Evolutionary conservation across 192 early-diverging fungal species (phyloP).

Genomic region (Haplosporangium gracile): DNA sequence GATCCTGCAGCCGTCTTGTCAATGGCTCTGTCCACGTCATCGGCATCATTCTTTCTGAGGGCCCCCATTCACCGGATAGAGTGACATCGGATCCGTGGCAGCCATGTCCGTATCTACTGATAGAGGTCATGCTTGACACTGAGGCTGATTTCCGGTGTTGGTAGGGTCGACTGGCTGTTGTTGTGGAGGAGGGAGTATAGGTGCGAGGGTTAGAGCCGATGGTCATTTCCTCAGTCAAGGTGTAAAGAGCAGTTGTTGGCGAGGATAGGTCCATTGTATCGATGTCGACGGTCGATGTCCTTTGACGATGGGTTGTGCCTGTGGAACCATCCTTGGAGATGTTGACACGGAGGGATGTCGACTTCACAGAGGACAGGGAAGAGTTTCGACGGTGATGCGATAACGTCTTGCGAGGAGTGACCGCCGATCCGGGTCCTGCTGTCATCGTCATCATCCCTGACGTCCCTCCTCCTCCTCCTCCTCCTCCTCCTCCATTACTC

Average conservation of each 20-base stretch:
- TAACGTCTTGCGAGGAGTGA: background rate
- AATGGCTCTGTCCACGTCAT: conserved; percentile 50
- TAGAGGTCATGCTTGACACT: background rate
- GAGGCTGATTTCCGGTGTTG: conserved; percentile 9
- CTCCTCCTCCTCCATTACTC: background rate
- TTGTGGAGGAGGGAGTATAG: background rate
- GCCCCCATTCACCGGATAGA: background rate
- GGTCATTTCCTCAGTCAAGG: background rate
- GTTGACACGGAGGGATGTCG: background rate
- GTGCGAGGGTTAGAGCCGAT: background rate
- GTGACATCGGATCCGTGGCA: conserved; percentile 12
- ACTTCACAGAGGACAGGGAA: background rate
- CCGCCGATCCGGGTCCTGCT: conserved; percentile 17
- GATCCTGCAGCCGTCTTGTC: conserved; percentile 28
- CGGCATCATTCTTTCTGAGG: conserved; percentile 24
- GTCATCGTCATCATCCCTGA: background rate
- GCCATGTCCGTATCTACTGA: conserved; percentile 6
- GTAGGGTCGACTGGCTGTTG: background rate
- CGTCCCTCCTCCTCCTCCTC: background rate
- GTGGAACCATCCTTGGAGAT: background rate
- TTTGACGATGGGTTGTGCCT: background rate
- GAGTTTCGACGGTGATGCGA: background rate
- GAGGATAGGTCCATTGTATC: conserved; percentile 3
- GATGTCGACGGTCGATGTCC: conserved; percentile 8
- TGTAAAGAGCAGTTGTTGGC: background rate